Base-by-base conservation (phyloP, 2,329 filamentous ascomycete species). In the Aspergillus sp. region DNA sequence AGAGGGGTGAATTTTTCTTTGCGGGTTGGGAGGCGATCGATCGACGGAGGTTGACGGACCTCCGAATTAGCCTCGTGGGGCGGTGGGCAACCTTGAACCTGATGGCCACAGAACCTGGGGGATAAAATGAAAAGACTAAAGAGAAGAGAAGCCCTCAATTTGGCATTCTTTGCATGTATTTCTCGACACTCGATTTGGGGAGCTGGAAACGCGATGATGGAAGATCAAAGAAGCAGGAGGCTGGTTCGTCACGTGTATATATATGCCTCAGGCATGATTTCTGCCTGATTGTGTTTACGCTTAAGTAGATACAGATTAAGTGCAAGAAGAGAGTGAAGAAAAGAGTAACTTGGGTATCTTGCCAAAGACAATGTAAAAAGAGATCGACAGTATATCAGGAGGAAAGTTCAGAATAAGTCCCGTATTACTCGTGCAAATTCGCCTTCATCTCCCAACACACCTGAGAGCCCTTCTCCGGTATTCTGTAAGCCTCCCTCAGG, bases 371-470 rank as follows among this genome's bases (percentile, higher is more conserved):
- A 37, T 21, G n/a, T 3, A 55, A 31, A 37, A 41, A 11, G 14
- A 37, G 4, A 31, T 37, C n/a, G 5, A 48, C 6, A 37, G 17
- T 44, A 43, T 27, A 35, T 19, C 4, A n/a, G 14, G 35, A 6
- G 8, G 11, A 15, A 4, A 23, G 11, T 19, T 76, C 65, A 87
- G 59, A 87, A 86, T 48, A 87, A 68, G 65, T 86, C 82, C 61
- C 82, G 77, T 69, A 88, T 77, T 37, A 86, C 84, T 57, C 80
- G 78, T 33, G 82, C 80, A 68, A 87, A 74, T 65, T 86, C 85
- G 43, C 85, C 84, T 58, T 87, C 84, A 48, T 79, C 80, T 3
- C 80, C 82, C 62, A 84, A 76, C 7, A 77, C 76, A 4, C 75
- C 76, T 48, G 74, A 73, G 17, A 78, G 64, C 35, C 73, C 73